Evolutionary conservation across 208 protist genomes (phyloP).

Genomic region (Strigomonas culicis): DNA sequence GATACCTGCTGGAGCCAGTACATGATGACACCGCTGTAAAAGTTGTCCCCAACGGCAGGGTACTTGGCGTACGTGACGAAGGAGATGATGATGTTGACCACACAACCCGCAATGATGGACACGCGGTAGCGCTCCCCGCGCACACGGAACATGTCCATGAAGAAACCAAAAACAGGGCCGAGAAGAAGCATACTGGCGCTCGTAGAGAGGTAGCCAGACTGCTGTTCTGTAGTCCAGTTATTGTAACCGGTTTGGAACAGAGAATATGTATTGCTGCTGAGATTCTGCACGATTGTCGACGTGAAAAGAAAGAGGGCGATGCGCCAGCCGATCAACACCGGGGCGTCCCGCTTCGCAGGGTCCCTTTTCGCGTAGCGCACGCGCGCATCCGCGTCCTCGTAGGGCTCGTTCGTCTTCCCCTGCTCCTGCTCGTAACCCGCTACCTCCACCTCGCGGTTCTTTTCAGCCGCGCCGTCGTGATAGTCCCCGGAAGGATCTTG

Average conservation of each 20-base stretch:
- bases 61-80: conserved; percentile 19
- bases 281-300: conserved; percentile 29
- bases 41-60: conserved; percentile 1
- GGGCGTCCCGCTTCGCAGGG: conserved; percentile 10
- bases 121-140: conserved; percentile 26
- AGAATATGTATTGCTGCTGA: conserved; percentile 15
- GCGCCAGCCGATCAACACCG: conserved; percentile 23
- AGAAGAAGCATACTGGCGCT: conserved; percentile 25
- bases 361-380: too few species aligned
- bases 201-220: conserved; percentile 18
- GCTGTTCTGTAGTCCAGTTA: conserved; percentile 12
- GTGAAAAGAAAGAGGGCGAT: conserved; percentile 30
- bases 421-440: too few species aligned
- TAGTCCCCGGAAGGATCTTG: too few species aligned
- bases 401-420: too few species aligned
- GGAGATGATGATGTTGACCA: conserved; percentile 21
- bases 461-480: too few species aligned
- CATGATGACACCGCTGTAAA: conserved; percentile 12
- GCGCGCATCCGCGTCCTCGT: too few species aligned
- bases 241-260: conserved; percentile 3
- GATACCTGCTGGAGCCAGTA: conserved; percentile 24
- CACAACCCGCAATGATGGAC: conserved; percentile 23
- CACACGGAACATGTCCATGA: conserved; percentile 23
- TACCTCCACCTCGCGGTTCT: too few species aligned
- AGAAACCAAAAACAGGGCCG: conserved; percentile 32